These are phyloP conservation scores for Cicer chorassanicum DNA, from an alignment of 306 rosid species.

Conservation along the genomic window DNA sequence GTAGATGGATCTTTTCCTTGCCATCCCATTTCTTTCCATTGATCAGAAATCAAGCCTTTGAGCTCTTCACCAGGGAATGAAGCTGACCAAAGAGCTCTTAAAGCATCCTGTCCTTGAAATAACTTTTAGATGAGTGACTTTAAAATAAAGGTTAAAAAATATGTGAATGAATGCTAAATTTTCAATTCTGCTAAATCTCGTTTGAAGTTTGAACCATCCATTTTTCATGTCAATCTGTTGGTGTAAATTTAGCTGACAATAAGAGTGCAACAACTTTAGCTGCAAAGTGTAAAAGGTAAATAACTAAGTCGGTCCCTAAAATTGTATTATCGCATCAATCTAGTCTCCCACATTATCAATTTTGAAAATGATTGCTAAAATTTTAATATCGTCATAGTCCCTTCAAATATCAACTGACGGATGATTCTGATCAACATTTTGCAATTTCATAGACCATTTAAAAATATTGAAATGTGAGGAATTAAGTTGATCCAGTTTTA, in stretches of 20 bases:
- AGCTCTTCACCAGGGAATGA: slow-evolving; percentile 80
- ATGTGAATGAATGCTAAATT: slow-evolving; percentile 2
- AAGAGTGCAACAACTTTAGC: neutral
- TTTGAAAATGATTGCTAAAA: too few species aligned
- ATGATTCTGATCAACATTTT: too few species aligned
- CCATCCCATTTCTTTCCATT: slow-evolving; percentile 99
- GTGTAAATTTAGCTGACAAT: neutral
- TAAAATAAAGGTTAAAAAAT: slow-evolving; percentile 11
- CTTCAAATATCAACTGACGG: too few species aligned
- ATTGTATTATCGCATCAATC: too few species aligned
- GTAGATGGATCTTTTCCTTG: slow-evolving; percentile 97
- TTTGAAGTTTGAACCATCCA: slow-evolving; percentile 6
- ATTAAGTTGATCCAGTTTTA: too few species aligned
- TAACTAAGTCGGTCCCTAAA: too few species aligned
- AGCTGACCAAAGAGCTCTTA: slow-evolving; percentile 84
- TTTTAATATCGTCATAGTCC: too few species aligned
- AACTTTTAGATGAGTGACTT: slow-evolving; percentile 40
- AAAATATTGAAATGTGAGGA: too few species aligned
- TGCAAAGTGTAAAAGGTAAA: too few species aligned
- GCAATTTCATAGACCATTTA: too few species aligned
- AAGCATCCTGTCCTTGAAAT: slow-evolving; percentile 66
- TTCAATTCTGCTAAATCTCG: neutral
- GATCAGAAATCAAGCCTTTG: slow-evolving; percentile 82
- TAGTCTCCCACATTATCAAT: too few species aligned
- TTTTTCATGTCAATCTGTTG: slow-evolving; percentile 7